These are phyloP conservation scores for Sporothrix pseudoabietina DNA, from an alignment of 2,329 filamentous ascomycete species.

Conservation along the genomic window DNA sequence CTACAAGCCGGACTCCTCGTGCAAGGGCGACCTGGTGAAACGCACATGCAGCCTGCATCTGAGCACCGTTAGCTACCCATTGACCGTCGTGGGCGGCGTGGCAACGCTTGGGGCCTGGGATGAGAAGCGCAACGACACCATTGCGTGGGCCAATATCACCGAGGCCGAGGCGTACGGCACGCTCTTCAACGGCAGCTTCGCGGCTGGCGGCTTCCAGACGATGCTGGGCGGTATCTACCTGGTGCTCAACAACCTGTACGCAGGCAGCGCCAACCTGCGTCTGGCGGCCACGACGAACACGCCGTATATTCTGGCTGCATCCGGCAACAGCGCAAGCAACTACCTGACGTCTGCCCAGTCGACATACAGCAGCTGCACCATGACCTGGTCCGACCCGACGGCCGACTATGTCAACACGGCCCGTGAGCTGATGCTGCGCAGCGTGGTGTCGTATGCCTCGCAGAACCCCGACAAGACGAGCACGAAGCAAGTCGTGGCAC, in stretches of 20 bases:
- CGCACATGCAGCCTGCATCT: conserved; percentile 1
- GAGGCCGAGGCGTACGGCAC: not conserved
- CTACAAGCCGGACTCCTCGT: conserved; percentile 15
- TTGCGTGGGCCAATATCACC: not conserved
- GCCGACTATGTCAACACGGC: conserved; percentile 23
- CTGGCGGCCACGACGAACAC: not conserved
- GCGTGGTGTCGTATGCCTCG: conserved; percentile 9
- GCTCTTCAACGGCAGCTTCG: not conserved
- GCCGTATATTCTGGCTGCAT: not conserved
- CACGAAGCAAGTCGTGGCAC: not conserved
- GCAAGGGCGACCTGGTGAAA: conserved; percentile 1
- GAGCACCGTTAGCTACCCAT: conserved; percentile 7
- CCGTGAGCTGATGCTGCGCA: conserved; percentile 28
- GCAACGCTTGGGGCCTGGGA: conserved; percentile 10
- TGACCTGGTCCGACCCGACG: conserved; percentile 26
- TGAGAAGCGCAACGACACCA: conserved; percentile 21
- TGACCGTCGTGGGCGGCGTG: conserved; percentile 2
- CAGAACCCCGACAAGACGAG: not conserved
- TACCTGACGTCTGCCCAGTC: conserved; percentile 7
- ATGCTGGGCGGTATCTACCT: conserved; percentile 16
- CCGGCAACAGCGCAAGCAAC: conserved; percentile 14
- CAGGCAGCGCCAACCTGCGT: not conserved
- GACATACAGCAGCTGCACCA: conserved; percentile 26
- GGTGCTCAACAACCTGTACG: conserved; percentile 10
- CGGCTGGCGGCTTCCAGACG: not conserved